Evolutionary conservation across 306 rosid species (phyloP), one percentile per base, ranked within the genome.

Genomic region (Cucumis melo): DNA sequence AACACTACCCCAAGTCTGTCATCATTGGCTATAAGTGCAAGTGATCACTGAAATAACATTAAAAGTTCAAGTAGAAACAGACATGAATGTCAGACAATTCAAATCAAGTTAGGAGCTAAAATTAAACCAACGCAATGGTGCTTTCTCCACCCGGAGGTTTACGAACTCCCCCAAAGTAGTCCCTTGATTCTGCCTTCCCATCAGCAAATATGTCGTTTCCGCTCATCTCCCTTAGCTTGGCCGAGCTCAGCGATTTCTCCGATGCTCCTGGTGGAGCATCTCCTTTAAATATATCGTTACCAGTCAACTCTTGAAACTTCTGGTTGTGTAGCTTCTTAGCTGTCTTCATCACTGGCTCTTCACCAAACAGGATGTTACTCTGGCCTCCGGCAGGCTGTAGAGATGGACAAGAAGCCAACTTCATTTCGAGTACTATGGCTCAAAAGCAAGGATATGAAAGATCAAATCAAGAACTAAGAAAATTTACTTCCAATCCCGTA

Each of bases 101-200:
- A 48, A 44, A 71, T 20, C 58, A 71, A 46, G 58, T 46, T 71
- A 71, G 57, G 57, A 71, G 15, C 74, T 42, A 42, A 48, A 78
- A 75, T 85, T 83, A 94, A 74, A 94, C 83, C 88, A 94, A 87
- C 79, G 90, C 81, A 74, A 94, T 91, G 90, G 91, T 88, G 92
- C 98, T 94, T 20, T 87, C 95, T 23, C 98, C 98, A 21, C 98
- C 98, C 0, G 98, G 98, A 60, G 97, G 95, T 83, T 85, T 80
- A 74, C 98, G 95, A 15, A 91, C 93, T 56, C 98, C 97, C 8
- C 92, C 92, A 16, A 86, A 80, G 24, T 85, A 76, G 78, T 91
- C 97, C 82, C 91, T 92, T 27, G 77, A 81, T 87, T 85, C 85
- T 9, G 90, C 80, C 84, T 87, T 90, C 65, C 92, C 98, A 57